Evolutionary conservation across 208 protist species (phyloP).

Genomic region (Trypanosoma conorhini): DNA sequence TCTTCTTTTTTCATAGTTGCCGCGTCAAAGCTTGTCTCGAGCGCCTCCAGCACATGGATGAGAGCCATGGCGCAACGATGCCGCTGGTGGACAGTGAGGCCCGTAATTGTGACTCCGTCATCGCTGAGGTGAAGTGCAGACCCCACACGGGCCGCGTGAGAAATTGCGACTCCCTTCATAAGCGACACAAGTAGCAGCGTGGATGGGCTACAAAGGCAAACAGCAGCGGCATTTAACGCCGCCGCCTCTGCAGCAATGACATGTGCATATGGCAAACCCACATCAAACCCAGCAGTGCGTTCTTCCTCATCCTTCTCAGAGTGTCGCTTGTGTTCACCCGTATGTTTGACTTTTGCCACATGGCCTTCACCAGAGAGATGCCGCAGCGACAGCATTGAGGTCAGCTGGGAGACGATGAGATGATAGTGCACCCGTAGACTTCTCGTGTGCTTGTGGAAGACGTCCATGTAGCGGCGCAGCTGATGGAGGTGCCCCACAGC

Average conservation of each 20-base stretch:
- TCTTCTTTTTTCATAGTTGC: neutral
- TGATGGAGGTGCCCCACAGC: constrained; percentile 36
- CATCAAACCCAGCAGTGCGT: constrained; percentile 41
- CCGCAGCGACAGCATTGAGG: constrained; percentile 42
- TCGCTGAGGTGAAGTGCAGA: constrained; percentile 4
- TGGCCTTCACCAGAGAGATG: constrained; percentile 25
- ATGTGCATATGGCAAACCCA: constrained; percentile 65
- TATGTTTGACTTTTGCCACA: neutral
- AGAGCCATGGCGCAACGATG: constrained; percentile 36
- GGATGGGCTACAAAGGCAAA: constrained; percentile 27
- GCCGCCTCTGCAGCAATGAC: constrained; percentile 49
- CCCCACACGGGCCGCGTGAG: constrained; percentile 34
- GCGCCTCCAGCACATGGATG: constrained; percentile 16
- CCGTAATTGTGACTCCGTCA: constrained; percentile 11
- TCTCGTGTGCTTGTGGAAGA: constrained; percentile 44
- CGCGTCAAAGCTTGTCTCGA: constrained; percentile 18
- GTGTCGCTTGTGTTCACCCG: neutral
- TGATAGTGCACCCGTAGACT: constrained; percentile 43
- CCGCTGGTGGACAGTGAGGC: constrained; percentile 31
- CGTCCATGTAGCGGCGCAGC: constrained; percentile 42
- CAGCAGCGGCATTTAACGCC: constrained; percentile 14
- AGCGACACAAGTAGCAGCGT: constrained; percentile 37
- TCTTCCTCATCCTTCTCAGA: constrained; percentile 27
- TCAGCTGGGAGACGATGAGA: constrained; percentile 42
- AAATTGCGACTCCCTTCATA: constrained; percentile 55